Evolutionary conservation across 73 alveolate genomes (phyloP).

Genomic region (Paramecium octaurelia): DNA sequence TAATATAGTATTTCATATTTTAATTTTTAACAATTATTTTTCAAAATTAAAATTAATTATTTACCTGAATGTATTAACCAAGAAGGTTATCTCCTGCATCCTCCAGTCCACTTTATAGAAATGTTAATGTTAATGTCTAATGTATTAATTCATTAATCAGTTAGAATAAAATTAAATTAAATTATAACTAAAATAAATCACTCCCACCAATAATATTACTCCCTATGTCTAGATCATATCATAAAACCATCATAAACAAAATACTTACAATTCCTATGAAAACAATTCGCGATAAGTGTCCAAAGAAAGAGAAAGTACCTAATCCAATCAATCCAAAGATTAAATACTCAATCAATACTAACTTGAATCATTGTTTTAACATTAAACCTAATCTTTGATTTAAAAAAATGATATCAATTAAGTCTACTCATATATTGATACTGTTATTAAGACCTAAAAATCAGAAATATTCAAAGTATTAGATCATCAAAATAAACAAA

Average conservation of each 20-base stretch:
- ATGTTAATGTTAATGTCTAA: neutral
- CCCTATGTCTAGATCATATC: neutral
- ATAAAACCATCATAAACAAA: neutral
- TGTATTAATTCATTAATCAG: neutral
- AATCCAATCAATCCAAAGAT: neutral
- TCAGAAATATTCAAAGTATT: neutral
- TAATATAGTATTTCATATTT: neutral
- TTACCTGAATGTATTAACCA: constrained; percentile 1
- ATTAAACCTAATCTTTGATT: neutral
- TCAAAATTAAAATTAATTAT: neutral
- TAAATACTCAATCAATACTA: neutral
- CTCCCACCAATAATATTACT: neutral
- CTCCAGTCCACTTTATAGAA: constrained; percentile 1
- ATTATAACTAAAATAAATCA: neutral
- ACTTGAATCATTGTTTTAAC: neutral
- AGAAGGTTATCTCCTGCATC: constrained; percentile 4
- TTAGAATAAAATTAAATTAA: neutral
- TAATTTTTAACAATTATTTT: neutral
- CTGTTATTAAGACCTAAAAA: neutral
- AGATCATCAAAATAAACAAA: neutral
- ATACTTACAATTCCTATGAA: neutral
- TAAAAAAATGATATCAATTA: neutral
- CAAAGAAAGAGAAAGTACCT: neutral
- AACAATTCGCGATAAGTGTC: neutral
- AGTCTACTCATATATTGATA: neutral